Percentiles rank a stretch among this genome's conserved stretches.
Conservation (phyloP, 2,329 filamentous ascomycete genomes). For the Thelonectria olida region DNA sequence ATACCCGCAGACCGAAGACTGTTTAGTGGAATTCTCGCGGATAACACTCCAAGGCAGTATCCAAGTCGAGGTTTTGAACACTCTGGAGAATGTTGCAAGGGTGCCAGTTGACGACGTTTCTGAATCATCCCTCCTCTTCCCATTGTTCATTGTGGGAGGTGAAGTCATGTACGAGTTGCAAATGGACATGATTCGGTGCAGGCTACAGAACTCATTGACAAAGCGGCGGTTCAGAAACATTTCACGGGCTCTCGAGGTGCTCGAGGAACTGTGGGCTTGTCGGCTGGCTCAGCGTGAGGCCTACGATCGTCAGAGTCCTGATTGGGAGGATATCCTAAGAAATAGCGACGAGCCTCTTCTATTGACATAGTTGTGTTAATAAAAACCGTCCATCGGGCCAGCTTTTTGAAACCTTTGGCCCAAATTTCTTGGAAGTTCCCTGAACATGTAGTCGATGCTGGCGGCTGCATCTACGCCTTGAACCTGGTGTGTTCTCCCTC, state of each 20-base stretch:
- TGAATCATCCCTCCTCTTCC: conserved; percentile 1
- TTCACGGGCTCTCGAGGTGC: neutral
- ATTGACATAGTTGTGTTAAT: no score
- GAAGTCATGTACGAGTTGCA: neutral
- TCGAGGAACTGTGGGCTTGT: neutral
- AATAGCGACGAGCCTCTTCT: neutral
- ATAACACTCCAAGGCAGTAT: neutral
- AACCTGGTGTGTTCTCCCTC: no score
- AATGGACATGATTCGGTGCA: neutral
- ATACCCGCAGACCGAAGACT: no score
- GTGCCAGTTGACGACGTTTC: neutral
- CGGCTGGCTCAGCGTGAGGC: neutral
- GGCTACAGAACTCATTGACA: neutral
- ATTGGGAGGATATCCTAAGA: neutral
- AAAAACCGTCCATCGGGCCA: no score
- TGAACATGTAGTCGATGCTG: no score
- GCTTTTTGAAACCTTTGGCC: no score
- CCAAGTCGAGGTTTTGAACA: neutral
- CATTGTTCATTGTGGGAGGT: conserved; percentile 1
- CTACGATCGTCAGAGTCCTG: neutral
- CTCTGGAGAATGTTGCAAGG: neutral
- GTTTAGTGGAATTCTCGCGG: neutral
- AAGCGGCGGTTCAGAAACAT: conserved; percentile 9
- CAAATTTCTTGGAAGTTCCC: no score
- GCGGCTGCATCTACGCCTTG: no score